These are phyloP conservation scores for Blastomyces percursus DNA, from an alignment of 2,329 filamentous ascomycete genomes.

Conservation along the genomic window DNA sequence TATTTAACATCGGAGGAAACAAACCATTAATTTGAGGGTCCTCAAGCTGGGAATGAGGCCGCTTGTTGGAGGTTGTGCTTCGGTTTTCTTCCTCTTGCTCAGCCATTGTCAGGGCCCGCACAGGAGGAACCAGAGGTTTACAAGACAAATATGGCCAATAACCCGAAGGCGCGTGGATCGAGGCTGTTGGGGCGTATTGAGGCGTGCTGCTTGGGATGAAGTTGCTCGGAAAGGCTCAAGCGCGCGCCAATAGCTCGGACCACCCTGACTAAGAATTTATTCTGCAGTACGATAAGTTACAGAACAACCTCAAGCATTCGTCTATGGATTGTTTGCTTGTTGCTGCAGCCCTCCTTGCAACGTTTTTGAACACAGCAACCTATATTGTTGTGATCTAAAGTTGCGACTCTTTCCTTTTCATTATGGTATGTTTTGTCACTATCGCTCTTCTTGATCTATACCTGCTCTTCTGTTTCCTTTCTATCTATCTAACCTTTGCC, in stretches of 20 bases:
- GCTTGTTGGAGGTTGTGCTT: slow-evolving; percentile 36
- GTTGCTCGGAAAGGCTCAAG: not conserved
- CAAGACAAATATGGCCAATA: not conserved
- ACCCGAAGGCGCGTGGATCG: not conserved
- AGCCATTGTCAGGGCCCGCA: slow-evolving; percentile 18
- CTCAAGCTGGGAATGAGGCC: slow-evolving; percentile 47
- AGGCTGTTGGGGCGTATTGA: not conserved
- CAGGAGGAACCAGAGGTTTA: not conserved
- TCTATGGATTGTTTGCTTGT: not conserved
- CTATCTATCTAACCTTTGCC: slow-evolving; percentile 9
- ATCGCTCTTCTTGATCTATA: not conserved
- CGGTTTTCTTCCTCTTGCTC: slow-evolving; percentile 12
- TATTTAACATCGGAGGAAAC: slow-evolving; percentile 25
- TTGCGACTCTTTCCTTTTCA: not conserved
- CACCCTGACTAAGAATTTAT: slow-evolving; percentile 5
- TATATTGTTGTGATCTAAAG: not conserved
- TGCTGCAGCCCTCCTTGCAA: not conserved
- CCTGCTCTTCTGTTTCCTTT: not conserved
- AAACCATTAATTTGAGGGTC: slow-evolving; percentile 20
- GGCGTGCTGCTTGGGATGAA: not conserved
- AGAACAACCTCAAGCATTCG: not conserved
- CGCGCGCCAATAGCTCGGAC: slow-evolving; percentile 8
- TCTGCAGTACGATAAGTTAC: not conserved
- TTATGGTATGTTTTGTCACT: slow-evolving; percentile 11
- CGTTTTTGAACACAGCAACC: not conserved